phyloP scores from a whole-genome alignment of 257 asterid species.

The Phtheirospermum japonicum region DNA sequence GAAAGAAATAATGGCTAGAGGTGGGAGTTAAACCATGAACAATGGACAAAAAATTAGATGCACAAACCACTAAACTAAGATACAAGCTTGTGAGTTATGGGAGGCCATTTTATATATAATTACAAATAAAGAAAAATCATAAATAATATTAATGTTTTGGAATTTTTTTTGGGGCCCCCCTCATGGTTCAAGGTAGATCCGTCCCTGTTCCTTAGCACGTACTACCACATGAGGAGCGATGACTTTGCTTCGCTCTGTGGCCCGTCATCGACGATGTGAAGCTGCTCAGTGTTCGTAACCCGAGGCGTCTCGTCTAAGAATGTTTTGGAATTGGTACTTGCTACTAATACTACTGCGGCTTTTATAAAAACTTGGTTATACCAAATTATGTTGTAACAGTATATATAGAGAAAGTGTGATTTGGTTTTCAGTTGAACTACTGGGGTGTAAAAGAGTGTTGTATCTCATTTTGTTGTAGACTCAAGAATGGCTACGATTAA shows the following conservation, averaged over 20 bases:
- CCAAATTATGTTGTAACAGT: conserved; percentile 24
- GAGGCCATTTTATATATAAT: too few species aligned
- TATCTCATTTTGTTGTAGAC: conserved; percentile 16
- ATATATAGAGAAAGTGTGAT: conserved; percentile 30
- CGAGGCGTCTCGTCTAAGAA: conserved; percentile 35
- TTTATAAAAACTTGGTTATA: background rate
- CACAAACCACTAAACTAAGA: too few species aligned
- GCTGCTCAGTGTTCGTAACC: conserved; percentile 69
- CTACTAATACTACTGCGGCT: conserved; percentile 9
- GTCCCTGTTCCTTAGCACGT: too few species aligned
- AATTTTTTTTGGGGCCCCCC: too few species aligned
- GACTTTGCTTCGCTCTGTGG: conserved; percentile 86
- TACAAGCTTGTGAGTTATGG: too few species aligned
- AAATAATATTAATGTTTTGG: too few species aligned
- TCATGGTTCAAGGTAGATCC: too few species aligned
- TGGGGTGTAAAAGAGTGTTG: conserved; percentile 13
- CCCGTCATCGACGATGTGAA: conserved; percentile 81
- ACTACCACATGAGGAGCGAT: conserved; percentile 74
- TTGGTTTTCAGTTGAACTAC: conserved; percentile 15
- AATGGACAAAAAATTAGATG: too few species aligned
- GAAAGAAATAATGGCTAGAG: too few species aligned
- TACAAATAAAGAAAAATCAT: too few species aligned
- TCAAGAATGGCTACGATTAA: conserved; percentile 10
- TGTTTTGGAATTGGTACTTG: conserved; percentile 13
- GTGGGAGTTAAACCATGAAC: too few species aligned